Conservation (phyloP, 1,284 basidiomycete species). For the Cryptococcus sp. region DNA sequence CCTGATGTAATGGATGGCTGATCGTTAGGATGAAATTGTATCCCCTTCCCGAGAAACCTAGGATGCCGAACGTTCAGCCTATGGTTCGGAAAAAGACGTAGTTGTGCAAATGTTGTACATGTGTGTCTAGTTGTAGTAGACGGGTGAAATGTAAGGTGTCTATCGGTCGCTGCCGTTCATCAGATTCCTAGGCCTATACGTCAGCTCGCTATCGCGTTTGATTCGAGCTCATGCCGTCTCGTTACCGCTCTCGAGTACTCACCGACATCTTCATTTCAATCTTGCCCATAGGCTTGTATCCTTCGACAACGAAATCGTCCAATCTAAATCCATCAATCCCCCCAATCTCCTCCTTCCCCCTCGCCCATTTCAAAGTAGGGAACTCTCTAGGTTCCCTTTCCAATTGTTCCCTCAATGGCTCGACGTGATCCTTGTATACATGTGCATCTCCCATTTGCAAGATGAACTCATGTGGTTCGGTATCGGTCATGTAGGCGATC, state of each 20-base stretch:
- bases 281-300: constrained; percentile 77
- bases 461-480: constrained; percentile 79
- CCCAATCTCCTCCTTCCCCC: constrained; percentile 56
- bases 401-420: constrained; percentile 77
- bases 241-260: constrained; percentile 16
- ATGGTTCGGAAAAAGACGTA: too few relatives aligned
- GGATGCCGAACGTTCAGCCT: too few relatives aligned
- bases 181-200: too few relatives aligned
- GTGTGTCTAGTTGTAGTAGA: too few relatives aligned
- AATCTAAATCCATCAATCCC: constrained; percentile 75
- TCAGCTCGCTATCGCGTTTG: too few relatives aligned
- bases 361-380: constrained; percentile 71
- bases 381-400: constrained; percentile 73
- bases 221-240: too few relatives aligned
- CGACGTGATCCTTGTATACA: constrained; percentile 89
- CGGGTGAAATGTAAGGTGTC: too few relatives aligned
- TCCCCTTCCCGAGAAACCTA: not conserved
- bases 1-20: not conserved
- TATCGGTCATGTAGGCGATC: constrained; percentile 85
- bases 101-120: too few relatives aligned
- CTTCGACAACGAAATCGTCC: constrained; percentile 78
- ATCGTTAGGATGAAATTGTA: constrained; percentile 1
- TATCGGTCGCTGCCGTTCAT: too few relatives aligned
- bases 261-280: constrained; percentile 99
- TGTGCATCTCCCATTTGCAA: constrained; percentile 96